These are phyloP conservation scores for Coriaria nepalensis DNA, from an alignment of 306 rosid species.

Conservation along the genomic window DNA sequence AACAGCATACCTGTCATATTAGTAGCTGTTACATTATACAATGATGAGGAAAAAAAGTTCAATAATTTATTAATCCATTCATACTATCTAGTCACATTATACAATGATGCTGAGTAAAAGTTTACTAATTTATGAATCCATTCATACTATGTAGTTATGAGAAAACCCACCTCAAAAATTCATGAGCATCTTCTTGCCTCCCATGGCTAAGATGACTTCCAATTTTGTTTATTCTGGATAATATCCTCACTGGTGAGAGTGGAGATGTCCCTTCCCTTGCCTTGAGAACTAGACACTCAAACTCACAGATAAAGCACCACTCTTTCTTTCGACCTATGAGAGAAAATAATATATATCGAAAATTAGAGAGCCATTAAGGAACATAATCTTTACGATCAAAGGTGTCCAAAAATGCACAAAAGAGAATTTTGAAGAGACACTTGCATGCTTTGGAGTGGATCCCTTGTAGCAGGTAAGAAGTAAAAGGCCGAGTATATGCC, in stretches of 20 bases:
- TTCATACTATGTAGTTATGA: constrained; percentile 13
- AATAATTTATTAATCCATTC: constrained; percentile 2
- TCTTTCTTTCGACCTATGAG: constrained; percentile 57
- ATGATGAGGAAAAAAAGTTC: neutral
- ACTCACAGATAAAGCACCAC: constrained; percentile 83
- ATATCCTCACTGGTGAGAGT: constrained; percentile 62
- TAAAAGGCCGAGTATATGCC: constrained; percentile 62
- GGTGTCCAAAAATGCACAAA: neutral
- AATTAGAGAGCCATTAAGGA: constrained; percentile 17
- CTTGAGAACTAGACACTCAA: constrained; percentile 48
- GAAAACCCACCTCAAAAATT: constrained; percentile 63
- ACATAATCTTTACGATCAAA: neutral
- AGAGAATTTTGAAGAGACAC: constrained; percentile 16
- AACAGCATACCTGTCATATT: constrained; percentile 56
- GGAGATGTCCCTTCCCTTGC: constrained; percentile 63
- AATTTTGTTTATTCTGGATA: constrained; percentile 64
- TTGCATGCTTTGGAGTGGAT: constrained; percentile 56
- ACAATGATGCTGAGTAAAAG: constrained; percentile 1
- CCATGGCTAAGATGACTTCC: constrained; percentile 78
- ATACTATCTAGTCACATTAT: constrained; percentile 7
- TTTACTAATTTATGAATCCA: neutral
- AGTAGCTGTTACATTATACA: constrained; percentile 20
- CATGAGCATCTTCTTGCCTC: constrained; percentile 77
- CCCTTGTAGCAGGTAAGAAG: constrained; percentile 53
- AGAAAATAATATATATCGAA: constrained; percentile 2